Conservation (phyloP, 2,329 filamentous ascomycete genomes). For the Monosporascus ibericus region DNA sequence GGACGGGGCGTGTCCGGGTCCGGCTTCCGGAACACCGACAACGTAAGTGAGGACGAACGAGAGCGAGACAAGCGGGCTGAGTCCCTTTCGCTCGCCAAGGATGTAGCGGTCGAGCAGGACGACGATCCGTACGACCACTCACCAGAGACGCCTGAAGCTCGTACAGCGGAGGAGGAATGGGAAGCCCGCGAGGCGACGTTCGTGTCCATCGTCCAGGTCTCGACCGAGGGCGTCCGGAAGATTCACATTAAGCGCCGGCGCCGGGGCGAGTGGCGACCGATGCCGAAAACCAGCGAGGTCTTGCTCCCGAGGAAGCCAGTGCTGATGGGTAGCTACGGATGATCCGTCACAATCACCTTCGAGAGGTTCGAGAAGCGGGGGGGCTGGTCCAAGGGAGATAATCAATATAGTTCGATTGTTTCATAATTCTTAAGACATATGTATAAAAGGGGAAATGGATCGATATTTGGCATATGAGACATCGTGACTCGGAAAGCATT, state of each 20-base stretch:
- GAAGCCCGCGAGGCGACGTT: conserved; percentile 8
- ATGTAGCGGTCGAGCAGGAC: conserved; percentile 1
- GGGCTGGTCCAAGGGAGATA: neutral
- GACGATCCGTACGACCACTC: neutral
- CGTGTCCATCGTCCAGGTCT: conserved; percentile 8
- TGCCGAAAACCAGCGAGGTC: neutral
- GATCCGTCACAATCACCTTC: neutral
- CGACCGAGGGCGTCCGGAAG: conserved; percentile 6
- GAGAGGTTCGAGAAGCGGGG: no score
- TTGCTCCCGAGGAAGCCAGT: neutral
- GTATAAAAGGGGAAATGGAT: no score
- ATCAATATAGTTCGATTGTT: no score
- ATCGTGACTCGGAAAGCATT: no score
- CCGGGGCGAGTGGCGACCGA: neutral
- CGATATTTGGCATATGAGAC: no score
- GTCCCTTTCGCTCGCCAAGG: neutral
- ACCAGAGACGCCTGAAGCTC: neutral
- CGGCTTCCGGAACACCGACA: neutral
- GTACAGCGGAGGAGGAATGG: conserved; percentile 1
- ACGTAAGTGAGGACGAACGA: neutral
- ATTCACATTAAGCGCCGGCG: neutral
- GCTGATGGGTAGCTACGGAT: neutral
- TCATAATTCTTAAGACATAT: no score
- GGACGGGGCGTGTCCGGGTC: no score
- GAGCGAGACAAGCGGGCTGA: neutral